A percentile compares a stretch with the other conserved stretches of the same genome.
These are phyloP conservation scores for Seminavis robusta DNA, from an alignment of 108 stramenopile species.

Conservation along the genomic window DNA sequence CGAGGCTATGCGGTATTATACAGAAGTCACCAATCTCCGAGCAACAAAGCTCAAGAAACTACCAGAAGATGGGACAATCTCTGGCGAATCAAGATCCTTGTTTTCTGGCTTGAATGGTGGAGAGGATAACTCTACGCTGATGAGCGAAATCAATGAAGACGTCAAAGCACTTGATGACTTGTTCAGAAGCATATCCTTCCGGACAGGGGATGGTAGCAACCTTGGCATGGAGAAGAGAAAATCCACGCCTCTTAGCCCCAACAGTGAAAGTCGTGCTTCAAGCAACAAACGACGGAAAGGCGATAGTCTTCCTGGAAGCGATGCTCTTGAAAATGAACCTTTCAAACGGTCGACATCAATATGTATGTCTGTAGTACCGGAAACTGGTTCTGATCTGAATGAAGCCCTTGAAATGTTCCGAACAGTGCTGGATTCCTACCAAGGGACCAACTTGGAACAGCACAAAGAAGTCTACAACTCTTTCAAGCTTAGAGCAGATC, in stretches of 20 bases:
- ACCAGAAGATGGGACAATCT: not conserved
- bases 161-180: conserved; percentile 77
- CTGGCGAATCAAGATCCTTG: conserved; percentile 12
- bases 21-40: conserved; percentile 68
- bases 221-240: conserved; percentile 5
- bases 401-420: conserved; percentile 65
- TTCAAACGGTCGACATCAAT: conserved; percentile 40
- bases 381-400: conserved; percentile 32
- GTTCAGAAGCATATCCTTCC: conserved; percentile 73
- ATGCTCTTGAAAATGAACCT: conserved; percentile 28
- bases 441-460: conserved; percentile 22
- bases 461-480: conserved; percentile 67
- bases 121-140: conserved; percentile 42
- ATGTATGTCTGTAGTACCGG: conserved; percentile 9
- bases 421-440: conserved; percentile 38
- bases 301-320: not conserved
- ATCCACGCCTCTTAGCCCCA: not conserved
- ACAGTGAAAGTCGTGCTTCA: not conserved
- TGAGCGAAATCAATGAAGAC: conserved; percentile 80
- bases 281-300: conserved; percentile 35
- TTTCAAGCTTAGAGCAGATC: conserved; percentile 43
- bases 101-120: conserved; percentile 24
- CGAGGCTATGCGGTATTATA: conserved; percentile 72
- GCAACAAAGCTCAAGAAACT: conserved; percentile 29
- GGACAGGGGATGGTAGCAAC: conserved; percentile 22